Base-by-base conservation (phyloP, 208 protist genomes). In the Polymyxa betae region DNA sequence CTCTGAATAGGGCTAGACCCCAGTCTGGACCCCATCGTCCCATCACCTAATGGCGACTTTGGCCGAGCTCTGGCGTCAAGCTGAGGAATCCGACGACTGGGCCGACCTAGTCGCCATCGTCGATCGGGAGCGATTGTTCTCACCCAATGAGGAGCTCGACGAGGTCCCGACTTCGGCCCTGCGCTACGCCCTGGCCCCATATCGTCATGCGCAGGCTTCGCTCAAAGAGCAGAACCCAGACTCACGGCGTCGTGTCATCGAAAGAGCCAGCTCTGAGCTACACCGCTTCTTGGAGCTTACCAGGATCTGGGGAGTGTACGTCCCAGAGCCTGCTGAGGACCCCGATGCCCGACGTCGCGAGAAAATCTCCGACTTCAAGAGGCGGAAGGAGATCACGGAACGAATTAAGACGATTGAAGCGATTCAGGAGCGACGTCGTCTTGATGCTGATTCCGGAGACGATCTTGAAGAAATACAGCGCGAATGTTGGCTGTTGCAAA, bases 391-490 rank as follows among this genome's bases (percentile, higher is more conserved):
- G 35, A 82, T 82, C 5, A 5, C 5, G 35, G 5, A 40, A 35
- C 72, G 72, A 5, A 5, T 82, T 16, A n/a, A 35, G 12, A 82
- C 72, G 72, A 12, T 82, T 12, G n/a, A 82, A 5, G 5, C 16
- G 16, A 82, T 82, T n/a, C 5, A 35, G n/a, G 16, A 12, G 16
- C 5, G n/a, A n/a, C 5, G 72, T 29, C 5, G 24, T 29, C 49
- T 29, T 29, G 49, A 24, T 29, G 49, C 5, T n/a, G 72, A 43
- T 43, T 12, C 5, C 5, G 35, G 16, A 5, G 72, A 82, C n/a
- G 72, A 82, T 82, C 5, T 82, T 5, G 72, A 82, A 35, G 72
- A 82, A n/a, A 43, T 82, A 5, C 16, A 82, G 40, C 72, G 72
- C 5, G 72, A 82, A 82, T 45, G n/a, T n/a, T 82, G 40, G 35